Evolutionary conservation across 768 basidiomycete genomes (phyloP).

Genomic region (Leucosporidium scottii): DNA sequence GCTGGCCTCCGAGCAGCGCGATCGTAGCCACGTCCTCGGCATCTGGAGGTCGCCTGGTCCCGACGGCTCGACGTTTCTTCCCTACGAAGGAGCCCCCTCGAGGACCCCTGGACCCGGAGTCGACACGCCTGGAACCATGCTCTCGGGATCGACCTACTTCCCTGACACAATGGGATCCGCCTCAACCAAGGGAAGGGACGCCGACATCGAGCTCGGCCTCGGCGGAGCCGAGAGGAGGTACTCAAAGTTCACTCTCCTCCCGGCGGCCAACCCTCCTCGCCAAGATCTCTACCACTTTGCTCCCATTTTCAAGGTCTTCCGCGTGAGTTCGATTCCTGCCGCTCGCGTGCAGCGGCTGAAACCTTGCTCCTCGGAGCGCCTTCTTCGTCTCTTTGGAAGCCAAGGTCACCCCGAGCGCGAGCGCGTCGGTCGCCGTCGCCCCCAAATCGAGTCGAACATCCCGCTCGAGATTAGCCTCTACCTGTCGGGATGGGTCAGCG

Average conservation of each 20-base stretch:
- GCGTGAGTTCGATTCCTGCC: background rate
- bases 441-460: conserved; percentile 11
- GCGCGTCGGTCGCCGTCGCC: background rate
- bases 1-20: conserved; percentile 1
- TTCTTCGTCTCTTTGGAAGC: background rate
- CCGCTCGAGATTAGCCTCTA: conserved; percentile 13
- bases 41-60: conserved; percentile 17
- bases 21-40: conserved; percentile 1
- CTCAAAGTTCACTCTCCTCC: conserved; percentile 4
- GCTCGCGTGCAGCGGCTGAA: background rate
- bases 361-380: background rate
- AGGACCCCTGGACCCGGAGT: no score
- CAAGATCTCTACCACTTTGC: conserved; percentile 11
- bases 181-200: background rate
- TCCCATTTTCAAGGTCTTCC: conserved; percentile 11
- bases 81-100: background rate
- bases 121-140: no score
- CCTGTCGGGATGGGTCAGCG: background rate
- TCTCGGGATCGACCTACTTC: background rate
- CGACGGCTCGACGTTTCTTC: conserved; percentile 12
- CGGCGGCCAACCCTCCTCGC: conserved; percentile 14
- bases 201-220: conserved; percentile 22
- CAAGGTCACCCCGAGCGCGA: background rate
- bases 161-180: background rate
- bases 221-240: background rate